Percentiles rank a stretch among this genome's conserved stretches.
phyloP scores from a whole-genome alignment of 2,329 filamentous ascomycete species.

The Ascochyta rabiei region DNA sequence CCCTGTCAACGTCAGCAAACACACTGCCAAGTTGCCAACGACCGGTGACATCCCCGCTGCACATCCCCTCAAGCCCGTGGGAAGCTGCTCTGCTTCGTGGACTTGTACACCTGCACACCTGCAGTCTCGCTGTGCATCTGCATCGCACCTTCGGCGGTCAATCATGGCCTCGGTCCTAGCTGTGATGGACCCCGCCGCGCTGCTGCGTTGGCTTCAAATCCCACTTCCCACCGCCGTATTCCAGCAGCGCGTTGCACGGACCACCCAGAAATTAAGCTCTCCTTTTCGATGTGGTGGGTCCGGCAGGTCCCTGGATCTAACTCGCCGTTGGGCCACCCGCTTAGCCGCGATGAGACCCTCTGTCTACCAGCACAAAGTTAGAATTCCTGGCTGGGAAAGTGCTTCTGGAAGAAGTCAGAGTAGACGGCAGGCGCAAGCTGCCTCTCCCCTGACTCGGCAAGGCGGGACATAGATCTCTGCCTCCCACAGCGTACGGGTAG shows the following conservation, averaged over 20 bases:
- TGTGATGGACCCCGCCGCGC: conserved; percentile 5
- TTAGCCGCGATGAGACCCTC: conserved; percentile 11
- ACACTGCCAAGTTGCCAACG: neutral
- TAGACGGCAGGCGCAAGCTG: neutral
- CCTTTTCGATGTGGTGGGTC: conserved; percentile 16
- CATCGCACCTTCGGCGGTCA: conserved; percentile 3
- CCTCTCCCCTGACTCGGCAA: too few species aligned
- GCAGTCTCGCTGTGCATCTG: conserved; percentile 10
- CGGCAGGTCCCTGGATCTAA: conserved; percentile 11
- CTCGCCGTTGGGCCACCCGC: conserved; percentile 17
- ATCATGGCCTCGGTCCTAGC: conserved; percentile 3
- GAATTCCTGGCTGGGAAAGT: neutral
- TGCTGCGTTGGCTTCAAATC: conserved; percentile 13
- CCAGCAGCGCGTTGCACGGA: conserved; percentile 7
- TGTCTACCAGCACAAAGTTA: conserved; percentile 2
- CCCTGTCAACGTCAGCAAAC: conserved; percentile 20
- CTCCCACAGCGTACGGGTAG: too few species aligned
- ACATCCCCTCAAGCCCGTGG: conserved; percentile 5
- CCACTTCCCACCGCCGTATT: conserved; percentile 8
- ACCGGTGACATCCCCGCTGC: conserved; percentile 9
- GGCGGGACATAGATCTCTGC: too few species aligned
- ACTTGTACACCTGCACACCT: neutral
- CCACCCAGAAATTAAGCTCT: conserved; percentile 17
- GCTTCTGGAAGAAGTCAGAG: conserved; percentile 7
- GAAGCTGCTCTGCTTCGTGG: neutral